Base-by-base conservation (phyloP, 768 basidiomycete genomes). In the Suillus lakei region DNA sequence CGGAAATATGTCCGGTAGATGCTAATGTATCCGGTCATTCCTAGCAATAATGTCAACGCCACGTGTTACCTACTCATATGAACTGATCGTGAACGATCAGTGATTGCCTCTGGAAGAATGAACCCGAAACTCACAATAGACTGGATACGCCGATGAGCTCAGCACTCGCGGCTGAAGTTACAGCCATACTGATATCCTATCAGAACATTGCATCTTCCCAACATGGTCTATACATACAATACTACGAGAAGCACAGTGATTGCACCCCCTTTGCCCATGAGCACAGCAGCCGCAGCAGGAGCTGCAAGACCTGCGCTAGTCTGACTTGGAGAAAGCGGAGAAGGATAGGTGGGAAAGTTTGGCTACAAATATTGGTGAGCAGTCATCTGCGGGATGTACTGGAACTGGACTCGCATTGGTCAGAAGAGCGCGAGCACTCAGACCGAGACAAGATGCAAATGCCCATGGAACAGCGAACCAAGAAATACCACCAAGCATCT, bases 381-480 rank as follows among this genome's bases (percentile, higher is more conserved):
- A 56, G 48, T 36, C 10, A 64, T 8, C 12, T 1, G 1, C 8
- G 23, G 15, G n/a, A n/a, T 2, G 15, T n/a, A 18, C 1, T 23
- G 18, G 7, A 1, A 46, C 34, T 4, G 18, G 30, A 70, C 73
- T 61, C 61, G 77, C 75, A 63, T 81, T 70, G 43, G 73, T 69
- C 55, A 73, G 69, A 51, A 80, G 70, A 13, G 75, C 83, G 53
- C 76, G 71, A 0, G 81, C 81, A 58, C 81, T 75, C n/a, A 84
- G 70, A 26, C 84, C 84, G 60, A 84, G 75, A 51, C 80, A 81
- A 5, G 83, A 83, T 9, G 80, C 84, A 64, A 85, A 84, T 0
- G 79, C 82, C 70, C 83, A 85, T 15, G 85, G 85, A n/a, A 85
- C 81, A 5, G 83, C 81, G 60, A 85, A 84, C 86, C 86, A 87